Evolutionary conservation across 805 yeast genomes (phyloP), one percentile per base, ranked within the genome.

Genomic region (Metschnikowia drakensbergensis): DNA sequence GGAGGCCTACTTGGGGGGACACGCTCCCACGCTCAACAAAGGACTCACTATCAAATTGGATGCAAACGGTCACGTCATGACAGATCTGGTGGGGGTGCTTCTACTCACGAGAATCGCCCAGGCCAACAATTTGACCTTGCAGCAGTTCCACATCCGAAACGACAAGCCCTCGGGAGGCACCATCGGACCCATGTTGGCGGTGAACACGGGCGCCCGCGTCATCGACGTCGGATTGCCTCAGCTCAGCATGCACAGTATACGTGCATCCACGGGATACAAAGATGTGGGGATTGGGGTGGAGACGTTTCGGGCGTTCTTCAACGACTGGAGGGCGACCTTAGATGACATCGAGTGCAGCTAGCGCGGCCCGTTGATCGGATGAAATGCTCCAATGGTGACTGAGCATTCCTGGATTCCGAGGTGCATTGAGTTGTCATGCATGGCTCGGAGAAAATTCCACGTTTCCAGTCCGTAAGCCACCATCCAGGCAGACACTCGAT

Each of bases 151-250:
- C 47, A 66, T 71, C 28, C 58, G 74, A 25, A 72, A 72, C 51
- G 76, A 69, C 48, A 59, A 61, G n/a, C 58, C 71, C 17, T 66
- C 72, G 3, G 77, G 77, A 3, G 67, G 74, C 8, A 72, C 77
- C 9, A 72, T 72, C 42, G 77, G 77, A 1, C 76, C 77, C 1
- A 63, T 64, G 43, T 54, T 72, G 54, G 67, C 73, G 3, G 55
- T 57, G 11, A 68, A 58, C 10, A 65, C 68, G 1, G 75, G 75
- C 2, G 66, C 69, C 4, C 54, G 71, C 33, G 68, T 69, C 8
- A 59, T 72, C 10, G 77, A 72, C 52, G 69, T 72, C 9, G 77
- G 77, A 0, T 51, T 72, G 38, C 69, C 76, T 0, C 71, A 69
- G n/a, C 57, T 72, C 22, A 61, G 72, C 34, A 72, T 72, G 77